Percentiles rank a stretch among this genome's conserved stretches.
phyloP scores from a whole-genome alignment of 2,329 filamentous ascomycete species.

The Colletotrichum tropicale region DNA sequence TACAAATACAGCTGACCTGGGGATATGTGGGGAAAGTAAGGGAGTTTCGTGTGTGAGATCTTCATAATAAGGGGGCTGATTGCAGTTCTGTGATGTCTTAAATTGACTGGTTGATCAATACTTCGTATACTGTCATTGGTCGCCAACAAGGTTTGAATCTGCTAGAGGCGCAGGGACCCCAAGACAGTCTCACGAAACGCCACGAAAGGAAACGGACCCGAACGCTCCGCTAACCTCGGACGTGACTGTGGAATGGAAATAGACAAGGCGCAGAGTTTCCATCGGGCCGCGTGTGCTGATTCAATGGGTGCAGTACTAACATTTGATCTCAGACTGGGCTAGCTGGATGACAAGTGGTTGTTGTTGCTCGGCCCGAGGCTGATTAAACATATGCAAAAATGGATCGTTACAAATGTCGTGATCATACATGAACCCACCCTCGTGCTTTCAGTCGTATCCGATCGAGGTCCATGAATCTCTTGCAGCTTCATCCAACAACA shows the following conservation, averaged over 20 bases:
- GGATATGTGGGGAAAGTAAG: not conserved
- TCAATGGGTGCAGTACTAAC: not conserved
- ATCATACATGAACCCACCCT: not conserved
- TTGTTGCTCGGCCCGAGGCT: not conserved
- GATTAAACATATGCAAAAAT: not conserved
- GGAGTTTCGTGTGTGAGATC: not conserved
- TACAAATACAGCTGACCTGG: not conserved
- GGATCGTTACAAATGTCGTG: not conserved
- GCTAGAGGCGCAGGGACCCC: not conserved
- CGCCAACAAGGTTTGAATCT: accelerated
- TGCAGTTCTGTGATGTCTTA: not conserved
- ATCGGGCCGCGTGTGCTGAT: not conserved
- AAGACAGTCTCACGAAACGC: not conserved
- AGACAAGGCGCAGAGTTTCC: not conserved
- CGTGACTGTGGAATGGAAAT: not conserved
- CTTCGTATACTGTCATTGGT: not conserved
- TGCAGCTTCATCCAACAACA: too few relatives aligned
- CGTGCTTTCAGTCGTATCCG: not conserved
- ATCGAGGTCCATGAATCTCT: too few relatives aligned
- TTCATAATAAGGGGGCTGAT: not conserved
- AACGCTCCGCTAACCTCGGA: not conserved
- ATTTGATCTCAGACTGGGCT: not conserved
- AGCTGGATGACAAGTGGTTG: not conserved
- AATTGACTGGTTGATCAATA: not conserved
- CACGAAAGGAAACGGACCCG: not conserved